Evolutionary conservation across 352 stramenopile genomes (phyloP), one percentile per base, ranked within the genome.

Genomic region (Phytopythium oedochilum): DNA sequence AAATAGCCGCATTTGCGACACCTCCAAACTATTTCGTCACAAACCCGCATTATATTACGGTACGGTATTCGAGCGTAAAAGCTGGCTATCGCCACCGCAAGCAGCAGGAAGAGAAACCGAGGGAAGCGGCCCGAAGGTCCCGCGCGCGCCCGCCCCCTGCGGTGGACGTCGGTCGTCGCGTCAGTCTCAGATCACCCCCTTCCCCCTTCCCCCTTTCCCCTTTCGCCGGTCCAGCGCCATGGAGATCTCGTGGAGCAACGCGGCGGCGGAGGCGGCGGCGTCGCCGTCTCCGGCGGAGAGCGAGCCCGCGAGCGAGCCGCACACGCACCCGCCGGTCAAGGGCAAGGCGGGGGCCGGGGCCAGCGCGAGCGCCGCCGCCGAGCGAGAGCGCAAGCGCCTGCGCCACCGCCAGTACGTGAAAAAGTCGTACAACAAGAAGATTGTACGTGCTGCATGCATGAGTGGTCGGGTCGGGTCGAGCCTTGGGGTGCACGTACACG

Each of bases 341-440:
- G 26, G 11, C 45, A 51, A 51, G 45, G 17, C 45, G 26, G 26
- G 14, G 17, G 14, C 10, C 3, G 26, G 12, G 17, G 42, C 38
- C 2, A 45, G 53, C 40, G 56, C 53, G n/a, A 18, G 22, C 4
- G 31, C 46, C 28, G 47, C 31, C 36, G 17, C 38, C 23, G 34
- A 71, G 61, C 38, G 38, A 55, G 71, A 81, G 52, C 59, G 52
- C 25, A 89, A 86, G 71, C 74, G 76, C 11, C 70, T 86, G 34
- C 75, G 72, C 53, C 78, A 89, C 40, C 74, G 76, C 51, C 73
- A 84, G 52, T 86, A 87, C 59, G 78, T 87, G 43, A 82, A 81
- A 46, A 76, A 74, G 53, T 87, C 75, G 40, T 87, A 89, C 65
- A 80, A 76, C 39, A 86, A 86, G 68, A 87, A 89, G 45, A 67